phyloP scores from a whole-genome alignment of 2,329 filamentous ascomycete genomes.

The Epichloe uncinata region DNA sequence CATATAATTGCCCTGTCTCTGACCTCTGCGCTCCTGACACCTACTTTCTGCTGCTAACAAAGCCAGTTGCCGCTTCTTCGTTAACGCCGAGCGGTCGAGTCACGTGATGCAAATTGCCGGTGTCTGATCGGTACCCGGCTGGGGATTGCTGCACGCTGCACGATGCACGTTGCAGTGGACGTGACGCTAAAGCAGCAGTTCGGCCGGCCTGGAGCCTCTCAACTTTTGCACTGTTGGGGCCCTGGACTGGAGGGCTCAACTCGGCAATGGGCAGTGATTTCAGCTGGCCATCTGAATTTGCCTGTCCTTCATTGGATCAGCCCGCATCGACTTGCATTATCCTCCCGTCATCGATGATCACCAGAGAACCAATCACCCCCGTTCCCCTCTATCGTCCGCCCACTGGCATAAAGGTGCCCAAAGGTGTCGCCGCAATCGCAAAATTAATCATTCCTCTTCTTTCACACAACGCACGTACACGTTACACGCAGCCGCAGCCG shows the following conservation, averaged over 20 bases:
- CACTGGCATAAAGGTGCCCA: neutral
- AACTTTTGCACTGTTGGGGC: too few relatives aligned
- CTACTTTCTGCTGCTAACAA: neutral
- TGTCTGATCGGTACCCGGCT: neutral
- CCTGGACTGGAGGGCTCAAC: too few relatives aligned
- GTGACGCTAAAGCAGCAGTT: neutral
- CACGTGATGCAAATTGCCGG: conserved; percentile 2
- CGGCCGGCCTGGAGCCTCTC: neutral
- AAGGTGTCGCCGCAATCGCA: neutral
- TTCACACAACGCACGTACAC: too few relatives aligned
- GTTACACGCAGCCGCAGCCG: too few relatives aligned
- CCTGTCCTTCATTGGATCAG: neutral
- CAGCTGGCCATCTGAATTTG: neutral
- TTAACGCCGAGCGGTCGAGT: neutral
- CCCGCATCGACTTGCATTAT: neutral
- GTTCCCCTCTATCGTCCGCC: neutral
- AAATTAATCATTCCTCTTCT: neutral
- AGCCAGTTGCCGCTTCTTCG: neutral
- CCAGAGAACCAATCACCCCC: neutral
- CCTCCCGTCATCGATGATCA: neutral
- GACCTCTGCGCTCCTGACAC: neutral
- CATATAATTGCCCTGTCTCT: too few relatives aligned
- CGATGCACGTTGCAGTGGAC: neutral
- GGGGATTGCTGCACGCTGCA: neutral
- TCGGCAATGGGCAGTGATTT: neutral